These are phyloP conservation scores for Xanthoparmelia taractica DNA, from an alignment of 495 filamentous ascomycete genomes.

Conservation along the genomic window DNA sequence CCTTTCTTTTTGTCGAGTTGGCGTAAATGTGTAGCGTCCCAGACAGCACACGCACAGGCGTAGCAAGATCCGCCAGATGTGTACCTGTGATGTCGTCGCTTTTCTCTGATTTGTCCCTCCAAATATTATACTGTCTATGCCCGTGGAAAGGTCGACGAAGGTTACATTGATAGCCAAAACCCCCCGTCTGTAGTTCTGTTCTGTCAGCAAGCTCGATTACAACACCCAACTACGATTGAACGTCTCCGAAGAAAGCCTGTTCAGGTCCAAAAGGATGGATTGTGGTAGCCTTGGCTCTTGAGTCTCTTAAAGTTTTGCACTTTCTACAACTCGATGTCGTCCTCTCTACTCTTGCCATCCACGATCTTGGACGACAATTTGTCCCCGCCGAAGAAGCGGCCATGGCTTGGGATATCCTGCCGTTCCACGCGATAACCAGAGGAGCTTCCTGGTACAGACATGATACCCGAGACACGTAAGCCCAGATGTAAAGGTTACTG, in stretches of 20 bases:
- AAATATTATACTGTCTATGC: not conserved
- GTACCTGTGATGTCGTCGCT: too few relatives aligned
- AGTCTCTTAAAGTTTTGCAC: not conserved
- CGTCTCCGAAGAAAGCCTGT: not conserved
- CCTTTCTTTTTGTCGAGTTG: not conserved
- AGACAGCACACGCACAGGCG: not conserved
- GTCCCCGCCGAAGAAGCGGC: not conserved
- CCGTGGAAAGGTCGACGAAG: not conserved
- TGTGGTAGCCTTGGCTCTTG: not conserved
- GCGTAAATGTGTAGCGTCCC: not conserved
- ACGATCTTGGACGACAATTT: not conserved
- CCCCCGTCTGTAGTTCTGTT: too few relatives aligned
- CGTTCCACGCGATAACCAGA: not conserved
- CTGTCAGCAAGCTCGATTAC: too few relatives aligned
- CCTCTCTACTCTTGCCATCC: not conserved
- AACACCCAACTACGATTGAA: not conserved
- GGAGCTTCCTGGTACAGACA: not conserved
- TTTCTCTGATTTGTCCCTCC: not conserved
- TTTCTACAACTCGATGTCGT: not conserved
- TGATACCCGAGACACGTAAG: not conserved
- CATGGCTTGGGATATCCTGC: not conserved
- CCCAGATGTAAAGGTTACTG: not conserved
- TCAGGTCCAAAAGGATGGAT: not conserved
- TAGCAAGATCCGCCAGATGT: too few relatives aligned
- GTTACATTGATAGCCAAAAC: not conserved